Evolutionary conservation across 1,284 basidiomycete species (phyloP).

Genomic region (Ustilago crameri): DNA sequence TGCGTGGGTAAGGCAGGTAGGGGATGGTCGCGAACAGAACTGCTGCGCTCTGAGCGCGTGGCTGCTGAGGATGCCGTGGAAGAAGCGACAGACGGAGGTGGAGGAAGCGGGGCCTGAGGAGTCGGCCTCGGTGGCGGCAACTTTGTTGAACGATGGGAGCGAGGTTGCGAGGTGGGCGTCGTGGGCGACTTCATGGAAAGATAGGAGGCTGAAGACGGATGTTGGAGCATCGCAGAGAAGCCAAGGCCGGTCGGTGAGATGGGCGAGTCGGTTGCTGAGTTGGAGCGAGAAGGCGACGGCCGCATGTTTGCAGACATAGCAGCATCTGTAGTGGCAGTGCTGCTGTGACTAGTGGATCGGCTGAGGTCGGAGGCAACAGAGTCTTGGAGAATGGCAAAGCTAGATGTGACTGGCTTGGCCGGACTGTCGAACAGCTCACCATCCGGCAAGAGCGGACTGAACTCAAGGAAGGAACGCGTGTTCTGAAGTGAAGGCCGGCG

Average conservation of each 20-base stretch:
- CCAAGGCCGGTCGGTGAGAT: constrained; percentile 34
- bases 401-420: constrained; percentile 2
- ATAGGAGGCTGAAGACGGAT: constrained; percentile 29
- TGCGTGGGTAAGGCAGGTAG: constrained; percentile 1
- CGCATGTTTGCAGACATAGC: constrained; percentile 6
- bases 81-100: constrained; percentile 33
- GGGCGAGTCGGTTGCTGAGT: constrained; percentile 29
- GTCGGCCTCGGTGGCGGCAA: constrained; percentile 47
- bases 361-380: constrained; percentile 19
- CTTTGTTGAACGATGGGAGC: constrained; percentile 19
- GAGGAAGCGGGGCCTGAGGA: constrained; percentile 45
- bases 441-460: constrained; percentile 39
- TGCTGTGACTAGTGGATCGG: constrained; percentile 30
- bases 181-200: constrained; percentile 32
- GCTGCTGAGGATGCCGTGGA: constrained; percentile 8
- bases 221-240: constrained; percentile 19
- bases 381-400: constrained; percentile 15
- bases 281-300: constrained; percentile 32
- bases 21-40: constrained; percentile 10
- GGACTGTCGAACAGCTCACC: constrained; percentile 30
- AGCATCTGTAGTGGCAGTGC: constrained; percentile 14
- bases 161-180: constrained; percentile 3
- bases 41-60: constrained; percentile 5
- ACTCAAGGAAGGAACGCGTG: constrained; percentile 47
- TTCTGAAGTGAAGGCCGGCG: constrained; percentile 27